Percentiles rank a stretch among this genome's conserved stretches.
Evolutionary conservation across 108 stramenopile genomes (phyloP).

Genomic region (Cyclotella choctawhatcheeana): DNA sequence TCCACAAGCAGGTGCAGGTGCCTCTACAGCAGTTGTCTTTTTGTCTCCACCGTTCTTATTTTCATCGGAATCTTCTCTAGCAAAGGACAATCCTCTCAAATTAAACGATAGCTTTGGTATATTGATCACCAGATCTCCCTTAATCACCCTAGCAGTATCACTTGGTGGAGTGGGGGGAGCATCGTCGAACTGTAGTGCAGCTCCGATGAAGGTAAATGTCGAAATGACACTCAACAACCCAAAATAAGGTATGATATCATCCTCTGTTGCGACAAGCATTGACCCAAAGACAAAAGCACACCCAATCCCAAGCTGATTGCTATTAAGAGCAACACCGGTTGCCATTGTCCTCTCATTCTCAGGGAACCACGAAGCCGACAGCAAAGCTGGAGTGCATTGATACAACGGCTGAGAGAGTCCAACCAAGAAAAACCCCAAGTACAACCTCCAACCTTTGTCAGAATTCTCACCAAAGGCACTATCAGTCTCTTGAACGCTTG

Average conservation of each 20-base stretch:
- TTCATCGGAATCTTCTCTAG: slow-evolving; percentile 12
- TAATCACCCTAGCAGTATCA: slow-evolving; percentile 77
- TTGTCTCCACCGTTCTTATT: neutral
- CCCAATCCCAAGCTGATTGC: slow-evolving; percentile 90
- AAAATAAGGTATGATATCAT: slow-evolving; percentile 84
- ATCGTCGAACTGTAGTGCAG: slow-evolving; percentile 87
- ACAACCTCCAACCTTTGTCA: slow-evolving; percentile 79
- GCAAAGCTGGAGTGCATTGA: slow-evolving; percentile 88
- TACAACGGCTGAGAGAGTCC: slow-evolving; percentile 88
- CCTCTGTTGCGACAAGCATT: slow-evolving; percentile 64
- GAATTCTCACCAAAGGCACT: slow-evolving; percentile 32
- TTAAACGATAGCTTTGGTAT: slow-evolving; percentile 46
- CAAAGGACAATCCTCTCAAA: slow-evolving; percentile 1
- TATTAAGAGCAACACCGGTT: slow-evolving; percentile 89
- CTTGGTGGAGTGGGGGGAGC: slow-evolving; percentile 91
- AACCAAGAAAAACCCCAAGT: slow-evolving; percentile 87
- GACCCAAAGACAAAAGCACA: slow-evolving; percentile 89
- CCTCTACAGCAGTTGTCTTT: neutral
- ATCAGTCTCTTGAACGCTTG: neutral
- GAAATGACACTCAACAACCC: slow-evolving; percentile 75
- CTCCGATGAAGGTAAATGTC: slow-evolving; percentile 75
- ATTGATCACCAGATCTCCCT: slow-evolving; percentile 65
- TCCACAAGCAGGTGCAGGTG: slow-evolving; percentile 18
- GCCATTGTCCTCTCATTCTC: slow-evolving; percentile 91
- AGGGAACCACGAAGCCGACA: slow-evolving; percentile 90